Conservation (phyloP, 2,329 filamentous ascomycete species). For the Davidsoniella virescens region DNA sequence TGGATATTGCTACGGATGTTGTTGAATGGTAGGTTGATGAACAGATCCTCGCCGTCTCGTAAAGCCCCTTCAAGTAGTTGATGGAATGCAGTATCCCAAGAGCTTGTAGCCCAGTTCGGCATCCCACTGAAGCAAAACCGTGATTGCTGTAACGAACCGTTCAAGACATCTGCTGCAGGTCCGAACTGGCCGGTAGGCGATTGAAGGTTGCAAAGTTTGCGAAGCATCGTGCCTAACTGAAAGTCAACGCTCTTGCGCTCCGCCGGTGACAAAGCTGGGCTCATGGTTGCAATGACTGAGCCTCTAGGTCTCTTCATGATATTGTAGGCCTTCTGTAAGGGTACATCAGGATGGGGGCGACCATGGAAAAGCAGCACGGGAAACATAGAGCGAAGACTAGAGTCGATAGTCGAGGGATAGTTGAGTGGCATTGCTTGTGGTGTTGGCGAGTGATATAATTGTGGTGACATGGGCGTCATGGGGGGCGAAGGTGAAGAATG, state of each 20-base stretch:
- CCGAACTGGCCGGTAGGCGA: slow-evolving; percentile 36
- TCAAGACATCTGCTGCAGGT: slow-evolving; percentile 16
- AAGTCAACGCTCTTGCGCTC: slow-evolving; percentile 27
- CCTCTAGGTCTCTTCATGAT: slow-evolving; percentile 26
- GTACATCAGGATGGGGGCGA: neutral
- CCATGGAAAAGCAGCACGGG: slow-evolving; percentile 11
- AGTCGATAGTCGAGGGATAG: slow-evolving; percentile 6
- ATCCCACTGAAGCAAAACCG: slow-evolving; percentile 5
- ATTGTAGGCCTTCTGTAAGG: slow-evolving; percentile 25
- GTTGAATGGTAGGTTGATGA: slow-evolving; percentile 40
- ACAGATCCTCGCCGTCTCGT: slow-evolving; percentile 43
- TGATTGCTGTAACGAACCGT: slow-evolving; percentile 7
- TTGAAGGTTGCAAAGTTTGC: slow-evolving; percentile 26
- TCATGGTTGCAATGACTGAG: slow-evolving; percentile 22
- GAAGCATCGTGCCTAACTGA: slow-evolving; percentile 31
- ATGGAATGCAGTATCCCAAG: slow-evolving; percentile 42
- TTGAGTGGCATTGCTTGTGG: neutral
- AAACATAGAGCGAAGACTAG: slow-evolving; percentile 10
- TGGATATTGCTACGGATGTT: slow-evolving; percentile 35
- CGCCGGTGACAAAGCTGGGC: slow-evolving; percentile 19
- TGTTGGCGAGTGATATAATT: neutral
- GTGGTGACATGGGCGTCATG: slow-evolving; percentile 4
- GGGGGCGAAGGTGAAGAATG: neutral
- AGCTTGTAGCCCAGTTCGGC: slow-evolving; percentile 16
- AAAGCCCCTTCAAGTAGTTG: slow-evolving; percentile 38